Evolutionary conservation across 2,329 filamentous ascomycete species (phyloP), one percentile per base, ranked within the genome.

Genomic region (Penicillium sp.): DNA sequence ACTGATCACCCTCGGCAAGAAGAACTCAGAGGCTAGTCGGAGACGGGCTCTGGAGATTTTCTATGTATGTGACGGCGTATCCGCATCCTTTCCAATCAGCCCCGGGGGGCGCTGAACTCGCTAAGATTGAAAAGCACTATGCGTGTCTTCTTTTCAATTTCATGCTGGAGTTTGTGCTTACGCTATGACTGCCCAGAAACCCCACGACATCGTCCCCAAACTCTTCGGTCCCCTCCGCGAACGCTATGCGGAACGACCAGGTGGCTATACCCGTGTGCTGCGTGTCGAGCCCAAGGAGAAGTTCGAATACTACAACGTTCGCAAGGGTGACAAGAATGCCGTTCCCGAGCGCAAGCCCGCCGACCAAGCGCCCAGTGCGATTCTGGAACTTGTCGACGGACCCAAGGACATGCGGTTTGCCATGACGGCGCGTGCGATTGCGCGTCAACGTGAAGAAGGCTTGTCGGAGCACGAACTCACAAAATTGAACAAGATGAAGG

Each of bases 351-450:
- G 51, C 45, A 60, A 60, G 40, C 57, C 57, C 2, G 79, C 81
- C 63, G 91, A 97, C 69, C 89, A 96, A 73, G 91, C 88, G 7
- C 81, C 84, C 54, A 90, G 86, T 32, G 91, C 93, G 24, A 90
- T 98, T 55, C 83, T 98, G 41, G 90, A 97, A 72, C 81, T 98
- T 29, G 90, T 98, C 52, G 93, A 98, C 70, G 90, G 91, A 33
- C 89, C 90, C 32, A 86, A 85, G 67, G 93, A 98, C 71, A 88
- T 95, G 76, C 86, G 90, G 32, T 96, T 96, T 73, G 88, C 89
- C 62, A 84, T 97, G 80, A 95, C 90, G 3, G 93, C 93, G 26
- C 86, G 86, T 59, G 84, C 88, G 0, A 77, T 97, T 5, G 88
- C 88, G 38, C 78, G 83, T 27, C 65, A 76, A 49, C 73, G 76